A percentile compares a stretch with the other conserved stretches of the same genome.
These are phyloP conservation scores for Mesembryanthemum crystallinum DNA, from an alignment of 148 eudicot genomes.

Conservation along the genomic window DNA sequence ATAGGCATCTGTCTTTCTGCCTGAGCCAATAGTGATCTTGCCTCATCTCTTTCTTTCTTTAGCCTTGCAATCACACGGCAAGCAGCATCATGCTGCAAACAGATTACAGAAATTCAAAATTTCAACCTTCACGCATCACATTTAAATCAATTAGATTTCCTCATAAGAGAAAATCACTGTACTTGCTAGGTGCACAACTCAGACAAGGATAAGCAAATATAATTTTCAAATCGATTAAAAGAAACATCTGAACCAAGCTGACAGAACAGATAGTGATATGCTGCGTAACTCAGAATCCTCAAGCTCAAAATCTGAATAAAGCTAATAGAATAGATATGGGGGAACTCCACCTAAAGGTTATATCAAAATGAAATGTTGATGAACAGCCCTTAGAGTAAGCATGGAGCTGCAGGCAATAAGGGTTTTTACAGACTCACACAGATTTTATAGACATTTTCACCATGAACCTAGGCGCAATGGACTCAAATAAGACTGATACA, in stretches of 20 bases:
- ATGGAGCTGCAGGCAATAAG: too few relatives aligned
- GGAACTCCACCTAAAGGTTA: too few relatives aligned
- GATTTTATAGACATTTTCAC: too few relatives aligned
- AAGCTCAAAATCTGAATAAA: too few relatives aligned
- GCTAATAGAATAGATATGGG: too few relatives aligned
- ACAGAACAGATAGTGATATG: too few relatives aligned
- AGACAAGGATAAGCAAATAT: neutral
- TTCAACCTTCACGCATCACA: conserved; percentile 2
- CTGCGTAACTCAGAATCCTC: too few relatives aligned
- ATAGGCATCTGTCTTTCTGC: conserved; percentile 79
- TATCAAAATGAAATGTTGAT: too few relatives aligned
- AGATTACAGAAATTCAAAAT: neutral
- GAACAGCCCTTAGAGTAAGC: too few relatives aligned
- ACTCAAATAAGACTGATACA: too few relatives aligned
- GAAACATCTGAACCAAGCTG: neutral
- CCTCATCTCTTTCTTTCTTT: conserved; percentile 94
- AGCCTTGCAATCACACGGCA: conserved; percentile 99
- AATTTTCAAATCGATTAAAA: neutral
- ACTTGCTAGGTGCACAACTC: neutral
- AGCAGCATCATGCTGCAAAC: conserved; percentile 95
- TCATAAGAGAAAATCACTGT: neutral
- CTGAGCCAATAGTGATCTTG: conserved; percentile 70
- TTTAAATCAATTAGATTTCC: neutral
- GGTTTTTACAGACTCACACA: too few relatives aligned
- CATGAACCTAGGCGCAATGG: too few relatives aligned